These are phyloP conservation scores for Parascedosporium putredinis DNA, from an alignment of 2,329 filamentous ascomycete genomes.

Conservation along the genomic window DNA sequence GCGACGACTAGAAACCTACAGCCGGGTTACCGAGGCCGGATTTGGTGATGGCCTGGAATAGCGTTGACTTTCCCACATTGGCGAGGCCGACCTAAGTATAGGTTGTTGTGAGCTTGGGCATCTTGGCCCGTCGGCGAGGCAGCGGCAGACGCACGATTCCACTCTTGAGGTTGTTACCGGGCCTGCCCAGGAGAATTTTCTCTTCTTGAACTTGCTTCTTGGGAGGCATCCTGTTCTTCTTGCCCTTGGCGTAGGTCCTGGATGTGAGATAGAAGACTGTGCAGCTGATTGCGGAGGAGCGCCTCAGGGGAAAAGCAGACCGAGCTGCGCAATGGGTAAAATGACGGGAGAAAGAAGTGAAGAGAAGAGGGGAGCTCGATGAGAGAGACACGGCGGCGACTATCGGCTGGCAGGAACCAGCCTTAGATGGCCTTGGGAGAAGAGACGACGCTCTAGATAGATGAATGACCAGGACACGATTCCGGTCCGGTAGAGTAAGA, in stretches of 20 bases:
- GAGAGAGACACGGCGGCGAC: conserved; percentile 31
- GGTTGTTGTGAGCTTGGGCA: conserved; percentile 8
- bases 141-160: conserved; percentile 65
- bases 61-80: conserved; percentile 98
- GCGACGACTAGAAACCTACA: conserved; percentile 41
- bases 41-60: conserved; percentile 99
- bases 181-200: conserved; percentile 91
- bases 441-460: neutral
- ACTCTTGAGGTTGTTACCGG: conserved; percentile 97
- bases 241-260: conserved; percentile 51
- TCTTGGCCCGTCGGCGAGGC: conserved; percentile 3
- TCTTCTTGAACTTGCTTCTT: conserved; percentile 89
- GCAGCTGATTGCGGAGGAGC: conserved; percentile 41
- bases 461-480: neutral
- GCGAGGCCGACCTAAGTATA: conserved; percentile 76
- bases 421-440: conserved; percentile 16
- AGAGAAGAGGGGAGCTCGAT: conserved; percentile 24
- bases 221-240: conserved; percentile 70
- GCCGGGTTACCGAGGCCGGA: conserved; percentile 94
- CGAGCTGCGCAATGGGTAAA: conserved; percentile 53
- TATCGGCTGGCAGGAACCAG: conserved; percentile 29
- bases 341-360: conserved; percentile 42
- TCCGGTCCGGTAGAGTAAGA: neutral
- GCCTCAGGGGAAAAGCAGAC: conserved; percentile 45
- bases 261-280: conserved; percentile 35